Evolutionary conservation across 108 stramenopile genomes (phyloP), one percentile per base, ranked within the genome.

Genomic region (Pseudonitzschia multiseries): DNA sequence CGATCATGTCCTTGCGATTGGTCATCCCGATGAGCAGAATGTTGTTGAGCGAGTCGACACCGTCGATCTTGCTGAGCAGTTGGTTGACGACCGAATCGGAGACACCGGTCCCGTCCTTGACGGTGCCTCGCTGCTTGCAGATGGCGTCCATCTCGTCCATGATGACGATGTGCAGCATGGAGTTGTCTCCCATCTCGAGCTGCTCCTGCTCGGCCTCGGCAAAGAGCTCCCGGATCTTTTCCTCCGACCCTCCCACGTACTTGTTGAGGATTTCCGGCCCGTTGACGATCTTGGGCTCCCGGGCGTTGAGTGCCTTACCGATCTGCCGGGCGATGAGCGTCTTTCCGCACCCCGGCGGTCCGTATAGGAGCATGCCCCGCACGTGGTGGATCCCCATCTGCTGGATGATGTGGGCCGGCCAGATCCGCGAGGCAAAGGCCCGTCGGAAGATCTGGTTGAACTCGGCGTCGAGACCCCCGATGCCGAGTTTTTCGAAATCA

Each of bases 91-190:
- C 96, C 14, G 91, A 93, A 85, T 99, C 99, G 32, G 84, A 84
- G 51, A 98, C 98, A 62, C 98, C 98, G 6, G 98, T 97, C 57
- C 96, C 96, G 78, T 94, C 96, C 33, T 87, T 80, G 41, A 86
- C 94, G 60, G 88, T 77, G 22, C 99, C 99, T 62, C 99, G 95
- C 40, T 84, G 81, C 76, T 97, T 97, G 80, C 97, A 97, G 76
- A 99, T 99, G 59, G 99, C 98, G 83, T 99, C 99, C 90, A 99
- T 98, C 79, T 99, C 99, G 73, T 99, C 99, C 76, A 99, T 92
- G 73, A 99, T 99, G 69, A 99, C 87, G 82, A 99, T 98, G 71
- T 99, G 99, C 46, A 99, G 85, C 92, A 93, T 95, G 73, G 86
- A 88, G 26, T 88, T 94, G 69, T 99, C 98, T 14, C 98, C 99